A percentile compares a stretch with the other conserved stretches of the same genome.
These are phyloP conservation scores for Lasiodiplodia gonubiensis DNA, from an alignment of 2,329 filamentous ascomycete genomes.

Conservation along the genomic window DNA sequence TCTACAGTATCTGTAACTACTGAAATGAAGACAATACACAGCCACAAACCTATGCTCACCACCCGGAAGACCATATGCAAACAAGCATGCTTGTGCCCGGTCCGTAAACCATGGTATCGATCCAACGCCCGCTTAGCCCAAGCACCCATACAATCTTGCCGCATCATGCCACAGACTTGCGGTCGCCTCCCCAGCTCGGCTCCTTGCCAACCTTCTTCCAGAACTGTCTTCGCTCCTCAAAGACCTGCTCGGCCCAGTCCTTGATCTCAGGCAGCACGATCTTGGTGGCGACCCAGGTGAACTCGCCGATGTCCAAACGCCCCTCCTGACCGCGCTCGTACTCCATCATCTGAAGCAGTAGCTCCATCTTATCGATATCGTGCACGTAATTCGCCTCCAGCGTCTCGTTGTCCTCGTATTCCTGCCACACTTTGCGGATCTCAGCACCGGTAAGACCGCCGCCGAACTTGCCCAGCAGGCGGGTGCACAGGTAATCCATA, in stretches of 20 bases:
- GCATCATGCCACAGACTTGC: constrained; percentile 3
- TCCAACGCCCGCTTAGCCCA: neutral
- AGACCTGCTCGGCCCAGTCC: constrained; percentile 76
- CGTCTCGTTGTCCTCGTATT: constrained; percentile 90
- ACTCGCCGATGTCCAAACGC: constrained; percentile 80
- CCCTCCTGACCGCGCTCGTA: constrained; percentile 79
- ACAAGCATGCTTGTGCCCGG: neutral
- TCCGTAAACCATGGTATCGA: neutral
- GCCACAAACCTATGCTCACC: neutral
- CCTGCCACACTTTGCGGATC: constrained; percentile 84
- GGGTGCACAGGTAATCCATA: constrained; percentile 86
- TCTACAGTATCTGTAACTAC: neutral
- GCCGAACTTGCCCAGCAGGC: constrained; percentile 74
- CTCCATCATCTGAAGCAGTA: constrained; percentile 93
- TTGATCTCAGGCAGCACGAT: constrained; percentile 79
- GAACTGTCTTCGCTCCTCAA: constrained; percentile 75
- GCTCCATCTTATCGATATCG: constrained; percentile 96
- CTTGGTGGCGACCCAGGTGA: constrained; percentile 75
- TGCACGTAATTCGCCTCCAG: constrained; percentile 89
- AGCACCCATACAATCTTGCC: neutral
- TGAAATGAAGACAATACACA: neutral
- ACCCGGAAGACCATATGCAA: constrained; percentile 6
- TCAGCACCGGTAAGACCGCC: constrained; percentile 72
- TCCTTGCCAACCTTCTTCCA: constrained; percentile 62
- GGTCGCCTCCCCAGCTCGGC: constrained; percentile 31